These are phyloP conservation scores for Scleroderma citrinum DNA, from an alignment of 768 basidiomycete genomes.

Conservation along the genomic window DNA sequence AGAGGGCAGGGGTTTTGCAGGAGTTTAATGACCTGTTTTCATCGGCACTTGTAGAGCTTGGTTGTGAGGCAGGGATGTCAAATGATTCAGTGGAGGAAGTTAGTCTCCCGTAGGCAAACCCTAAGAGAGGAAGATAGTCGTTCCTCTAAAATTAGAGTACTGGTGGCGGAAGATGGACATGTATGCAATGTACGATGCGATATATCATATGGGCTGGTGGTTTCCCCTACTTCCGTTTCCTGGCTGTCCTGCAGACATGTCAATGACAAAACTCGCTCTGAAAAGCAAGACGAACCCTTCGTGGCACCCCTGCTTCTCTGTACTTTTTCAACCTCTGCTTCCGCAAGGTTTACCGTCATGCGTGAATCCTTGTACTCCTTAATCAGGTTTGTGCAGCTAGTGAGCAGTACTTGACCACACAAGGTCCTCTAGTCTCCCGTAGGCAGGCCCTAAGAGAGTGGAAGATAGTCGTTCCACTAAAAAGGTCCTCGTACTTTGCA, in stretches of 20 bases:
- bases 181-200: not conserved
- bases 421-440: conserved; percentile 78
- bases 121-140: no score
- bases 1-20: conserved; percentile 50
- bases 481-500: conserved; percentile 91
- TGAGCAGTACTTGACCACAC: conserved; percentile 84
- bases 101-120: no score
- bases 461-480: no score
- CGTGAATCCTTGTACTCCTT: conserved; percentile 52
- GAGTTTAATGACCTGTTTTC: conserved; percentile 60
- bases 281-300: conserved; percentile 52
- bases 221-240: conserved; percentile 31
- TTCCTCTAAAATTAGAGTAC: no score
- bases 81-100: conserved; percentile 16
- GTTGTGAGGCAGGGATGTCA: conserved; percentile 33
- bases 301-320: conserved; percentile 78
- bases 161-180: conserved; percentile 5
- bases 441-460: conserved; percentile 74
- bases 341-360: conserved; percentile 52
- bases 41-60: conserved; percentile 55
- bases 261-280: not conserved
- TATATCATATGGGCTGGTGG: conserved; percentile 1
- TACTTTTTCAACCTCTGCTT: conserved; percentile 62
- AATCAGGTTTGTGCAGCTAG: conserved; percentile 43
- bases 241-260: conserved; percentile 39